These are phyloP conservation scores for Microsporum audouinii DNA, from an alignment of 2,329 filamentous ascomycete species.

Conservation along the genomic window DNA sequence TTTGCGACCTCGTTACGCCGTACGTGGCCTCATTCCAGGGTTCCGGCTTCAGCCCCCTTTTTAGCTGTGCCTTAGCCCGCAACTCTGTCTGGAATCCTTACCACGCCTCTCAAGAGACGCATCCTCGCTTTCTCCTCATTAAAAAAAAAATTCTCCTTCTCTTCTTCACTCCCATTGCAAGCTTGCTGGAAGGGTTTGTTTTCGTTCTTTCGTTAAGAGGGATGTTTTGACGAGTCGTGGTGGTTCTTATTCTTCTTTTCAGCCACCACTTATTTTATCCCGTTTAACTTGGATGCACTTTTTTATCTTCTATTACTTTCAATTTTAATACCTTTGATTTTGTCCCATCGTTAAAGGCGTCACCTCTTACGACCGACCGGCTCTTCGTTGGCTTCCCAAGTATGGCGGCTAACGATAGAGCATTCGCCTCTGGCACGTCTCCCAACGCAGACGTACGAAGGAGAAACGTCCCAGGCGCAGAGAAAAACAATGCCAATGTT, in stretches of 20 bases:
- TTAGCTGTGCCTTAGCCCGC: slow-evolving; percentile 1
- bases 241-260: not conserved
- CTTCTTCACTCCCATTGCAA: not conserved
- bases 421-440: slow-evolving; percentile 27
- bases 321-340: not conserved
- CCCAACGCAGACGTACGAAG: slow-evolving; percentile 29
- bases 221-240: not conserved
- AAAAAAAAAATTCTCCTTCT: not conserved
- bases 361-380: not conserved
- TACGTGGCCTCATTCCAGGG: slow-evolving; percentile 1
- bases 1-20: not conserved
- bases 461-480: slow-evolving; percentile 30
- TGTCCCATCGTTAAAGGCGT: not conserved
- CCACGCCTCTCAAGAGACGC: not conserved
- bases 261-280: not conserved
- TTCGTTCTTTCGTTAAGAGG: slow-evolving; percentile 2
- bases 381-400: slow-evolving; percentile 7
- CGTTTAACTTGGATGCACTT: not conserved
- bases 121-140: not conserved
- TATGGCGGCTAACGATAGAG: slow-evolving; percentile 26
- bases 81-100: not conserved
- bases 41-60: slow-evolving; percentile 1
- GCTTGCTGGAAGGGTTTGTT: slow-evolving; percentile 4
- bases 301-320: not conserved
- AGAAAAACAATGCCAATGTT: slow-evolving; percentile 18